Percentiles rank a stretch among this genome's conserved stretches.
Evolutionary conservation across 306 rosid species (phyloP).

Genomic region (Arachis stenosperma): DNA sequence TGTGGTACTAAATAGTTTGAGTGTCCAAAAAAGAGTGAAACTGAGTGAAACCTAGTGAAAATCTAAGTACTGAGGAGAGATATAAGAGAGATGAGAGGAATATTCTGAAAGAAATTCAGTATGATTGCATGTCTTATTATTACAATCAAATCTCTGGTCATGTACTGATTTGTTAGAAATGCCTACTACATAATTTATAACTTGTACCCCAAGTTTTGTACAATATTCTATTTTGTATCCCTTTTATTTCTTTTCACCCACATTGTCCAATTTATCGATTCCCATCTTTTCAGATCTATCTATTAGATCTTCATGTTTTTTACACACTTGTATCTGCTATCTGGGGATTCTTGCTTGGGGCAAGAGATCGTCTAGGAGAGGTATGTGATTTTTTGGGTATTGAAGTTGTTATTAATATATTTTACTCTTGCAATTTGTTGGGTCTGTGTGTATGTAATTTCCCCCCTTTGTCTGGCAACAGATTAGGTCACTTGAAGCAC

Average conservation of each 20-base stretch:
- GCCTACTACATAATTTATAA: neutral
- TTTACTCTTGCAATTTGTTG: slow-evolving; percentile 17
- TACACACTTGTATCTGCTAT: slow-evolving; percentile 79
- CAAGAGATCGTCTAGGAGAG: slow-evolving; percentile 93
- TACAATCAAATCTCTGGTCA: slow-evolving; percentile 18
- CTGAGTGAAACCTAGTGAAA: neutral
- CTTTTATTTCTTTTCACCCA: neutral
- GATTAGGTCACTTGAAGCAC: slow-evolving; percentile 93
- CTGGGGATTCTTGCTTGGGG: slow-evolving; percentile 91
- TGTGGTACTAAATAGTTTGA: neutral
- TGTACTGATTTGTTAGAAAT: neutral
- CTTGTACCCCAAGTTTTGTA: neutral
- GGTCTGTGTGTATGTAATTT: neutral
- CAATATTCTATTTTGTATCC: neutral
- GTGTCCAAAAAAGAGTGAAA: neutral
- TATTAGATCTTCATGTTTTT: slow-evolving; percentile 74
- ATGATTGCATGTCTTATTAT: neutral
- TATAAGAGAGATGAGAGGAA: neutral
- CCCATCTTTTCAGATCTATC: slow-evolving; percentile 70
- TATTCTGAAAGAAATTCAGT: neutral
- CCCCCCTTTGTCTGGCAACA: slow-evolving; percentile 36
- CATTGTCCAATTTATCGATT: slow-evolving; percentile 15
- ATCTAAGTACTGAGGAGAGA: neutral
- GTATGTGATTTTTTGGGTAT: slow-evolving; percentile 43
- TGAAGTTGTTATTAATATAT: slow-evolving; percentile 22